phyloP scores from a whole-genome alignment of 768 basidiomycete species.

The Stropharia rugosoannulata region DNA sequence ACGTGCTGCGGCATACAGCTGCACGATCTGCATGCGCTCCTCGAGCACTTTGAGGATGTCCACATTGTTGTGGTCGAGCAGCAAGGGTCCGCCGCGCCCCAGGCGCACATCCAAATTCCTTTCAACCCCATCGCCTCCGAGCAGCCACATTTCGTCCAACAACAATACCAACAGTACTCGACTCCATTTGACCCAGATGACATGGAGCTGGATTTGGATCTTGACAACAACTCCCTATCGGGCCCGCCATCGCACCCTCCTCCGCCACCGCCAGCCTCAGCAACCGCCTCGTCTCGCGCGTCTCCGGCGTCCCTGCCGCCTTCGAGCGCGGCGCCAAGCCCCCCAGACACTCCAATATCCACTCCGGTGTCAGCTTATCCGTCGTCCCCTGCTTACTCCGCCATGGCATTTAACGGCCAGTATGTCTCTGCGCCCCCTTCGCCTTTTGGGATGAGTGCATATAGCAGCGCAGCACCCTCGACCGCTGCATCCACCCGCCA shows the following conservation, averaged over 20 bases:
- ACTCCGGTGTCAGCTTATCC: constrained; percentile 44
- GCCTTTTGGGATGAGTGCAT: constrained; percentile 29
- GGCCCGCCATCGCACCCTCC: constrained; percentile 19
- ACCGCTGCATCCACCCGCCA: constrained; percentile 32
- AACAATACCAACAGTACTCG: constrained; percentile 27
- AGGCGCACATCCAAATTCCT: constrained; percentile 43
- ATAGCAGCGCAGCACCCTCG: constrained; percentile 22
- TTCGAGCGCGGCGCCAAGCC: constrained; percentile 36
- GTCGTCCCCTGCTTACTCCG: constrained; percentile 29
- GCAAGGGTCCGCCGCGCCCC: constrained; percentile 31
- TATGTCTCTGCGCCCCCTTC: constrained; percentile 46
- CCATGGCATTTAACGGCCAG: constrained; percentile 25
- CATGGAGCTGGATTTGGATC: constrained; percentile 78
- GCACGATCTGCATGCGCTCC: constrained; percentile 52
- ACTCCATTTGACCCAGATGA: constrained; percentile 72
- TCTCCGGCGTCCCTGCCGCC: constrained; percentile 36
- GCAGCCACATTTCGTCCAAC: constrained; percentile 25
- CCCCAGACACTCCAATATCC: constrained; percentile 53
- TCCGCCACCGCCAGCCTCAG: constrained; percentile 24
- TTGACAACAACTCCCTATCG: constrained; percentile 27
- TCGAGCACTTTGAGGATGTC: constrained; percentile 91
- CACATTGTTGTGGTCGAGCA: constrained; percentile 75
- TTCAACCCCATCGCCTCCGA: constrained; percentile 41
- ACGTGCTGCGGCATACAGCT: constrained; percentile 85
- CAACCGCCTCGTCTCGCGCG: constrained; percentile 18